Evolutionary conservation across 805 yeast genomes (phyloP).

Genomic region (Yarrowia deformans): DNA sequence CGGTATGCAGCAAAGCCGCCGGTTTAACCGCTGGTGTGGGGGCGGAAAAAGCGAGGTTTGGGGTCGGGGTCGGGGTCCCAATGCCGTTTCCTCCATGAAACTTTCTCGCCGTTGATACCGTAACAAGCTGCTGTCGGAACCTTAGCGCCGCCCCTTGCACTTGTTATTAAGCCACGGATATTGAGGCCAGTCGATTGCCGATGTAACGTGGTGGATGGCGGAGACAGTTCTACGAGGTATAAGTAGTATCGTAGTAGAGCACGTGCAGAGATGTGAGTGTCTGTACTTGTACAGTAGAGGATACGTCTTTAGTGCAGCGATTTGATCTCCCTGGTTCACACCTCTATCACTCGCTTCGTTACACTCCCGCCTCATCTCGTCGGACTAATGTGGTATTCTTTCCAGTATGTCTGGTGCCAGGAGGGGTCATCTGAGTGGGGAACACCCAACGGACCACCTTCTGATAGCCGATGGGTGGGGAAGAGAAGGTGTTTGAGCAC

Average conservation of each 20-base stretch:
- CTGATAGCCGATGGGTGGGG: constrained; percentile 1
- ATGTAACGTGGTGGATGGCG: not conserved
- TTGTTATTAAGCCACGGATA: not conserved
- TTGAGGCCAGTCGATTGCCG: constrained; percentile 1
- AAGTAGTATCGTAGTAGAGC: too few species aligned
- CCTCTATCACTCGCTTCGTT: too few species aligned
- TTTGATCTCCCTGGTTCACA: too few species aligned
- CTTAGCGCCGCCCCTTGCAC: constrained; percentile 3
- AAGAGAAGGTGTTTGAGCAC: not conserved
- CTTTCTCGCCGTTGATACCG: not conserved
- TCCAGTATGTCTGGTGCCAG: too few species aligned
- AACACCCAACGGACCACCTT: not conserved
- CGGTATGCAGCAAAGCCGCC: constrained; percentile 12
- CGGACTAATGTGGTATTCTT: too few species aligned
- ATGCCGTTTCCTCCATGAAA: constrained; percentile 28
- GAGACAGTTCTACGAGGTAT: too few species aligned
- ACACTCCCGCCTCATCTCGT: too few species aligned
- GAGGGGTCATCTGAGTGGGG: constrained; percentile 2
- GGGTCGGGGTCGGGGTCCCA: constrained; percentile 13
- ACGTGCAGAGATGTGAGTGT: too few species aligned
- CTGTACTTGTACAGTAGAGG: too few species aligned
- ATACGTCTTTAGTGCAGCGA: too few species aligned
- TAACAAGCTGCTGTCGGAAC: not conserved
- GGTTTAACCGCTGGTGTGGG: constrained; percentile 14
- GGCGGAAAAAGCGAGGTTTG: not conserved